Evolutionary conservation across 495 filamentous ascomycete species (phyloP).

Genomic region (Penicillium bialowiezense): DNA sequence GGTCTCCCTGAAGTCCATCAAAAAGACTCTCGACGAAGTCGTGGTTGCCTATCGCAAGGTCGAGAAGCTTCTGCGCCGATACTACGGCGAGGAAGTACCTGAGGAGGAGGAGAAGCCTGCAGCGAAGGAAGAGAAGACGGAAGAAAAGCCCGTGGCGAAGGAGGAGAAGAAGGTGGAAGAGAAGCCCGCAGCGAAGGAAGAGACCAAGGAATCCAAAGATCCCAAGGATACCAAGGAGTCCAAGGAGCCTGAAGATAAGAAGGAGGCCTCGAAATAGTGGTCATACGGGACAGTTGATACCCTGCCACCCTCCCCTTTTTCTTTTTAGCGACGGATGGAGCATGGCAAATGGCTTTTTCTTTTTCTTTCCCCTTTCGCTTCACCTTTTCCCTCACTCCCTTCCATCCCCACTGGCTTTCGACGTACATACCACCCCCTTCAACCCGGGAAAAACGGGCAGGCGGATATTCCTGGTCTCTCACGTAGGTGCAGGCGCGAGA

Average conservation of each 20-base stretch:
- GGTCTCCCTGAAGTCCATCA: slow-evolving; percentile 64
- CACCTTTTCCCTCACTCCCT: neutral
- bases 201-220: slow-evolving; percentile 15
- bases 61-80: slow-evolving; percentile 66
- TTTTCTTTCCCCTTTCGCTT: slow-evolving; percentile 1
- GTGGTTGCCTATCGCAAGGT: slow-evolving; percentile 77
- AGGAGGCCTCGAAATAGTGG: slow-evolving; percentile 6
- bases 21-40: slow-evolving; percentile 64
- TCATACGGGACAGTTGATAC: slow-evolving; percentile 9
- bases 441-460: neutral
- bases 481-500: slow-evolving; percentile 13
- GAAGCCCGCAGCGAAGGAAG: slow-evolving; percentile 4
- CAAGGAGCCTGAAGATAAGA: neutral
- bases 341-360: slow-evolving; percentile 24
- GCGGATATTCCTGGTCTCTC: slow-evolving; percentile 8
- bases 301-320: slow-evolving; percentile 11
- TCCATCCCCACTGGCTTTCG: neutral
- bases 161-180: slow-evolving; percentile 6
- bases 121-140: slow-evolving; percentile 6
- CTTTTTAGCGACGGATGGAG: slow-evolving; percentile 33
- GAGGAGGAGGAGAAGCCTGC: slow-evolving; percentile 12
- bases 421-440: slow-evolving; percentile 22
- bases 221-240: no score
- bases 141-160: slow-evolving; percentile 6
- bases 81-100: slow-evolving; percentile 55